Conservation (phyloP, 192 early-diverging fungal genomes). For the Podila epigama region DNA sequence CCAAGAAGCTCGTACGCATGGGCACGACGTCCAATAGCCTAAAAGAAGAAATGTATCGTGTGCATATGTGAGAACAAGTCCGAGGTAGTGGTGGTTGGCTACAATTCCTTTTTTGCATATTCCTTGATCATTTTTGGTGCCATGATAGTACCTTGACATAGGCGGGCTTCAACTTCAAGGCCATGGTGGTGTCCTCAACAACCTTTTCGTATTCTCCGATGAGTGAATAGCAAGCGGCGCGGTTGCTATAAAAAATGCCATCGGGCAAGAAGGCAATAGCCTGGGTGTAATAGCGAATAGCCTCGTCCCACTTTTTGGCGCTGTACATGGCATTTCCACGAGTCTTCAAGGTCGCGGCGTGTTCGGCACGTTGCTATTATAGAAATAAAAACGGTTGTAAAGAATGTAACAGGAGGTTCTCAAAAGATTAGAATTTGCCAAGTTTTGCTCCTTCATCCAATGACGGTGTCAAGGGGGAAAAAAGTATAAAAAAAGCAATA, state of each 20-base stretch:
- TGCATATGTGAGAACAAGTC: too few species aligned
- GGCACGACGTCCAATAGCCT: constrained; percentile 62
- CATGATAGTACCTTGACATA: constrained; percentile 79
- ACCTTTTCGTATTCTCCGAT: constrained; percentile 74
- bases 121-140: too few species aligned
- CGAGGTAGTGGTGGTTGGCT: too few species aligned
- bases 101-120: too few species aligned
- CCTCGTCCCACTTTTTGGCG: constrained; percentile 83
- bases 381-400: too few species aligned
- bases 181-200: constrained; percentile 85
- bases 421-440: too few species aligned
- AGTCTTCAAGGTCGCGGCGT: constrained; percentile 80
- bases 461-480: too few species aligned
- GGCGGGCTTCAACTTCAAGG: constrained; percentile 81
- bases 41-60: neutral
- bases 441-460: too few species aligned
- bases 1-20: constrained; percentile 63
- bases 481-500: neutral
- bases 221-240: constrained; percentile 92
- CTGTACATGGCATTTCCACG: constrained; percentile 89
- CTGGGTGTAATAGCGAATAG: constrained; percentile 86
- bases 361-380: constrained; percentile 65
- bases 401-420: neutral
- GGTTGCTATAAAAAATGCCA: constrained; percentile 93
- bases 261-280: constrained; percentile 84